Base-by-base conservation (phyloP, 1,284 basidiomycete species). In the Somion occarium region DNA sequence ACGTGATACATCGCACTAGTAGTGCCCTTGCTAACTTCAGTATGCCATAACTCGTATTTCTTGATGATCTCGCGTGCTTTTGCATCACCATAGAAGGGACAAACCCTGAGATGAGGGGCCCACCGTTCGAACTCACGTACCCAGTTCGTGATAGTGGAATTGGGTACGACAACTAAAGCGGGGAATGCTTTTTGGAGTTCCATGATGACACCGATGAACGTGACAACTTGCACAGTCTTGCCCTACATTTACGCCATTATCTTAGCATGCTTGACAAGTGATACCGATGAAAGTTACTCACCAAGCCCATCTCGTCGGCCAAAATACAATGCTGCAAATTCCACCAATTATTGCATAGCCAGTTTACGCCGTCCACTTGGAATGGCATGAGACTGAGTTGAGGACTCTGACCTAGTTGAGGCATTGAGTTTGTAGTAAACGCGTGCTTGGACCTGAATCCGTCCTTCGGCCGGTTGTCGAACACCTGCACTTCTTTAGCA, bases 301-400 rank as follows among this genome's bases (percentile, higher is more conserved):
- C 89, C 59, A 95, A 69, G 49, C 93, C 94, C 96, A 99, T 98
- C 69, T 98, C 96, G 64, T 99, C 96, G 2, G 95, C 94, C n/a
- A 98, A 78, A 58, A 98, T 98, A 59, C 90, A 94, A 37, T 87
- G 84, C 56, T 94, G 91, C 42, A 79, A 76, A 58, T 83, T 85
- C 81, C 85, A 91, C 88, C 93, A 94, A 59, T 96, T 94, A 61
- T 85, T 80, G 54, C 83, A 83, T 25, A 98, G 75, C 93, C 95
- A 98, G 56, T 95, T 95, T 55, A 98, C 84, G 3, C 96, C 95
- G 48, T 93, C 86, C 22, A 96, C 77, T 66, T 93, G 91, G 70
- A 94, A 96, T 22, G 82, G 80, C 89, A 94, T 92, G 45, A 96
- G 74, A 57, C 81, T 83, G 52, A 87, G 68, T 20, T 74, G 67